Evolutionary conservation across 2,329 filamentous ascomycete genomes (phyloP), one percentile per base, ranked within the genome.

Genomic region (Penicillium sp.): DNA sequence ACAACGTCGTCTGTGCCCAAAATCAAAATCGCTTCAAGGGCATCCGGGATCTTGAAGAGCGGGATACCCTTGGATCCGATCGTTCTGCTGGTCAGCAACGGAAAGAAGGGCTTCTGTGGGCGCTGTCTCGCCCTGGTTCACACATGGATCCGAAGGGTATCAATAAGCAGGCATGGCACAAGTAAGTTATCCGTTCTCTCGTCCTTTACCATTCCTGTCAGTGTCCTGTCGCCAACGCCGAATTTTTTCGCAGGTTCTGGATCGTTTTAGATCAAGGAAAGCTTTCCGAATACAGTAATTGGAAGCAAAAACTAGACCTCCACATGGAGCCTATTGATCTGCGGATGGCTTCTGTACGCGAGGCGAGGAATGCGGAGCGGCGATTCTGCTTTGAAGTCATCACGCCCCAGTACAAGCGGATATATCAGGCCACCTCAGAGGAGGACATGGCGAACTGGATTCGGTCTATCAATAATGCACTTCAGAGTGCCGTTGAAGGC

Each of bases 401-500:
- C 60, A 99, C 95, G 0, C 96, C 96, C 9, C 91, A 95, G 51
- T 98, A 89, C 75, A 98, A 96, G 69, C 88, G 95, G 56, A 93
- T 98, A 16, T 99, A 98, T 75, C 95, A 99, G 78, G 95, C 94
- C 41, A 97, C 94, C 1, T 96, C 94, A 0, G 95, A 98, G 76
- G 95, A 99, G 40, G 95, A 99, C 69, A 96, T 99, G 91, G 92
- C 89, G 72, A 94, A 87, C 67, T 99, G 95, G 95, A 99, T 99
- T 67, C 83, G 86, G 22, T 89, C 95, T 19, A 96, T 99, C 79
- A 99, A 99, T 76, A 99, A 98, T 71, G 96, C 95, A 10, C 80
- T 98, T 40, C 95, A 99, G 73, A 96, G 92, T 72, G 96, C 95
- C 16, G 92, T 99, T 51, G 96, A 99, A 77, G 89, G 91, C 44